phyloP scores from a whole-genome alignment of 805 yeast species.

The Lachancea cidri region DNA sequence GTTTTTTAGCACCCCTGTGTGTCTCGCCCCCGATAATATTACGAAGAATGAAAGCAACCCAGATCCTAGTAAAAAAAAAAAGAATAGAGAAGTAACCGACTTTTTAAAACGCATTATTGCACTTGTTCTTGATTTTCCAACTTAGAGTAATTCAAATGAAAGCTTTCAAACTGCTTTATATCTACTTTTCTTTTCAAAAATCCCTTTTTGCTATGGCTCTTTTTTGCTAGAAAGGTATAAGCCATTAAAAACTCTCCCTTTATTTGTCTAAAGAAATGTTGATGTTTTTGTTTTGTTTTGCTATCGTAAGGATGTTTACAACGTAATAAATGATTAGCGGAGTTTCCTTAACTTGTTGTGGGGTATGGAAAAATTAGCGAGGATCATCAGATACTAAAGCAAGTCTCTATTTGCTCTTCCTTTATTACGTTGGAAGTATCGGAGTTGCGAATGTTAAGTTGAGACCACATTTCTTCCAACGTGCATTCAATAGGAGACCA shows the following conservation, averaged over 20 bases:
- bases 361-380: no score
- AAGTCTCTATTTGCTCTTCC: background rate
- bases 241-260: no score
- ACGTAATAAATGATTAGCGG: no score
- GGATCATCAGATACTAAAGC: background rate
- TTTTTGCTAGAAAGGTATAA: no score
- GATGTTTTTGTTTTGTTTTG: no score
- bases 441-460: conserved; percentile 4
- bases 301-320: no score
- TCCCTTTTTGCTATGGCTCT: no score
- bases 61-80: conserved; percentile 41
- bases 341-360: no score
- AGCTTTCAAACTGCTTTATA: background rate
- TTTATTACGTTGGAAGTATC: background rate
- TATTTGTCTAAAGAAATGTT: no score
- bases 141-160: background rate
- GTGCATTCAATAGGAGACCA: conserved; percentile 26
- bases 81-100: conserved; percentile 28
- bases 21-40: conserved; percentile 59
- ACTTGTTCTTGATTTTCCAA: background rate
- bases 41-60: conserved; percentile 54
- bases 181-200: background rate
- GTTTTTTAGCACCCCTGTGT: conserved; percentile 48
- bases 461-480: conserved; percentile 16
- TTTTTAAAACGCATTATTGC: conserved; percentile 22